A percentile compares a stretch with the other conserved stretches of the same genome.
Evolutionary conservation across 106 monocot species (phyloP).

Genomic region (Posidonia australis): DNA sequence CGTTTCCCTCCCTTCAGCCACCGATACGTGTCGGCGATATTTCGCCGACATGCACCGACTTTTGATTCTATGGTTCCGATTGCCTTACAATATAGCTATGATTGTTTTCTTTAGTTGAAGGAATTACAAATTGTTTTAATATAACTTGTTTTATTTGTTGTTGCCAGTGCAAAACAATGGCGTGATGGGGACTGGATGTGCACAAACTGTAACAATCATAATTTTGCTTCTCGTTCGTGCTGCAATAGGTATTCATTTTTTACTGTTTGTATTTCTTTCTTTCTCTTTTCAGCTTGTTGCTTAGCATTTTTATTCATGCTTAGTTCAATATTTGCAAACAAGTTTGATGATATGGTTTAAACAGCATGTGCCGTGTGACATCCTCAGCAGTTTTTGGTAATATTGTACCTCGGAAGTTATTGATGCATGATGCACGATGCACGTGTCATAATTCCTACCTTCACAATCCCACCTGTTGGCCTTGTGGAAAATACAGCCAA

Average conservation of each 20-base stretch:
- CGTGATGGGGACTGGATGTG: conserved; percentile 90
- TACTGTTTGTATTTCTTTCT: not conserved
- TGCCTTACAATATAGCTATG: too few relatives aligned
- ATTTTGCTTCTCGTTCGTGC: conserved; percentile 58
- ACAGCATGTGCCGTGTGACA: not conserved
- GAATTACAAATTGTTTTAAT: too few relatives aligned
- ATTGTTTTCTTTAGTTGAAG: too few relatives aligned
- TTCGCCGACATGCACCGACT: too few relatives aligned
- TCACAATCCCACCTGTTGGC: too few relatives aligned
- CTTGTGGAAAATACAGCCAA: too few relatives aligned
- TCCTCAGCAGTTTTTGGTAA: not conserved
- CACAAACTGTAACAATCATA: conserved; percentile 63
- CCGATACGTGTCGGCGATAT: too few relatives aligned
- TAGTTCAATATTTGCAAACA: not conserved
- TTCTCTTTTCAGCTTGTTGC: not conserved
- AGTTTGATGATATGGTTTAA: not conserved
- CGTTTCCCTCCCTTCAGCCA: too few relatives aligned
- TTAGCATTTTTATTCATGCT: not conserved
- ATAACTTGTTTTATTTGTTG: not conserved
- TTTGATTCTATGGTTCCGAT: too few relatives aligned
- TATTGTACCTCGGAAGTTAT: too few relatives aligned
- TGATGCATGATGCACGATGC: too few relatives aligned
- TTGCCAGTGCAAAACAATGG: conserved; percentile 71
- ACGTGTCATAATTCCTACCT: too few relatives aligned
- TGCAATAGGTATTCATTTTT: conserved; percentile 47